These are phyloP conservation scores for Marasmius fiardii DNA, from an alignment of 1,284 basidiomycete genomes.

Conservation along the genomic window DNA sequence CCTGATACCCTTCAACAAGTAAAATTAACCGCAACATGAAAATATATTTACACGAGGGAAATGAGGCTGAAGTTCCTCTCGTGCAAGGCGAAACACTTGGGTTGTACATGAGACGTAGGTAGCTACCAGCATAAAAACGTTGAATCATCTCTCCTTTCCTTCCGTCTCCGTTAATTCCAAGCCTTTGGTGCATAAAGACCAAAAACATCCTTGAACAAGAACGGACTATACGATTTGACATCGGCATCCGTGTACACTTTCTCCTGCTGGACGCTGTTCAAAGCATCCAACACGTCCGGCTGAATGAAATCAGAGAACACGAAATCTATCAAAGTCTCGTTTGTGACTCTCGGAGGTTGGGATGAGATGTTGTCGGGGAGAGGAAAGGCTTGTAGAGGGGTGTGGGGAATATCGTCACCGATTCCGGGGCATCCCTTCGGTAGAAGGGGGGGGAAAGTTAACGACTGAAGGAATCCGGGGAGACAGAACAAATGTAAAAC, in stretches of 20 bases:
- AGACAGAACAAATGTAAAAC: slow-evolving; percentile 22
- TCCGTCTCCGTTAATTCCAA: slow-evolving; percentile 46
- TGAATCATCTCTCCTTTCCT: neutral
- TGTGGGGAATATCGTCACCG: slow-evolving; percentile 67
- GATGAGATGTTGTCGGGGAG: neutral
- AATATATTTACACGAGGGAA: too few species aligned
- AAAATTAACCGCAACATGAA: too few species aligned
- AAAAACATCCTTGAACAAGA: slow-evolving; percentile 47
- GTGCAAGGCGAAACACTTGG: too few species aligned
- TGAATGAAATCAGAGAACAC: slow-evolving; percentile 71
- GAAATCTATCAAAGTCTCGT: slow-evolving; percentile 56
- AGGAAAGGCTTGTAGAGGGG: slow-evolving; percentile 25
- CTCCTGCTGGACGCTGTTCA: slow-evolving; percentile 52
- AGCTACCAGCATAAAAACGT: too few species aligned
- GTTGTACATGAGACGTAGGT: too few species aligned
- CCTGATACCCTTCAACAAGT: too few species aligned
- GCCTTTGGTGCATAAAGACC: slow-evolving; percentile 57
- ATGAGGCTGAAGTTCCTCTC: too few species aligned
- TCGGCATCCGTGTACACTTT: slow-evolving; percentile 51
- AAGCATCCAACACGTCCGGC: slow-evolving; percentile 42
- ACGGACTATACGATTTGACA: slow-evolving; percentile 47
- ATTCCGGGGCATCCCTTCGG: slow-evolving; percentile 67
- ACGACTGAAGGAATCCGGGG: neutral
- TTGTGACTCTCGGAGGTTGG: slow-evolving; percentile 41
- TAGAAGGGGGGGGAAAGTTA: neutral